Base-by-base conservation (phyloP, 2,329 filamentous ascomycete genomes). In the Colletotrichum noveboracense region DNA sequence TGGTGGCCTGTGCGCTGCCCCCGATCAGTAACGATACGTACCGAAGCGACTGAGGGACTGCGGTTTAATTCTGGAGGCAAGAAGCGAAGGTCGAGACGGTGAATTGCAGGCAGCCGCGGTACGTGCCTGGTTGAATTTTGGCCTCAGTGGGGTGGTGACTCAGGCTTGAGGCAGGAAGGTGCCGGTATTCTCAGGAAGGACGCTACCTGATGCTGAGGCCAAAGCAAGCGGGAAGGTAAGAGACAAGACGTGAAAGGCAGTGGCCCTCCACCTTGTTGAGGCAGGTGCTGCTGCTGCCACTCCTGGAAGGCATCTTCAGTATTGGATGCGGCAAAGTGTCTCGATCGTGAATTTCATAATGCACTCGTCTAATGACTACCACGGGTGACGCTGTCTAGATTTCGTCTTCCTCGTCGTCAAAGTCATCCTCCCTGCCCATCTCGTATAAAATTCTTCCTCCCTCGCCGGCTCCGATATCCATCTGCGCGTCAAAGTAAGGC, bases 401-500 rank as follows among this genome's bases (percentile, higher is more conserved):
- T 85, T 98, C 96, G 85, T 98, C 96, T 81, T 98, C 96, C 81
- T 98, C 96, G 75, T 98, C 96, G 79, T 98, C 96, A 86, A 98
- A 98, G 83, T 98, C 96, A 84, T 99, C 97, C 86, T 98, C 97
- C 77, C 93, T 91, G 2, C 96, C 96, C 94, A 98, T 98, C 80
- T 98, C 96, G 83, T 99, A 99, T 81, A 99, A 82, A 78, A 99
- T 99, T 76, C 96, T 90, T 0, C 97, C 97, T 6, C 97, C 96
- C 80, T 98, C 95, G 0, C 96, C 96, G 1, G 91, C 90, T 2
- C 93, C 93, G 67, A 92, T 90, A 64, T 93, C 94, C 69, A 92
- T 95, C 89, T 99, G 97, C 28, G 97, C 97, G 87, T 99, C 97
- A 85, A 97, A 98, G 83, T 99, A 98, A 18, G 97, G 97, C 84